These are phyloP conservation scores for Calonectria pseudoreteaudii DNA, from an alignment of 2,329 filamentous ascomycete genomes.

Conservation along the genomic window DNA sequence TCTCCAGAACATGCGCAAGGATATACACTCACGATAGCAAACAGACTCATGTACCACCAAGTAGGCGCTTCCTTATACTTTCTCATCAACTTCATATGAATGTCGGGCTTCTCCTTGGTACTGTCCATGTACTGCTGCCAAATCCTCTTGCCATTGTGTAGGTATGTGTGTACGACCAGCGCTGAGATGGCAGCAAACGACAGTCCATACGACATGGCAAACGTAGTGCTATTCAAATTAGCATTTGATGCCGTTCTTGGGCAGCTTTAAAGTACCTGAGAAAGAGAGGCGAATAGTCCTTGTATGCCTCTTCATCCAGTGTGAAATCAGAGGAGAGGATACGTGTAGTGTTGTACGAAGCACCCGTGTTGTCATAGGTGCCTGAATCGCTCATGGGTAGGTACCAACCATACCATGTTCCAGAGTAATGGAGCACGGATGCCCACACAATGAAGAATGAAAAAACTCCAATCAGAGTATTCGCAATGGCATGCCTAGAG, in stretches of 20 bases:
- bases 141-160: slow-evolving; percentile 76
- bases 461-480: slow-evolving; percentile 76
- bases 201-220: slow-evolving; percentile 76
- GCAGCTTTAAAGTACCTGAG: slow-evolving; percentile 58
- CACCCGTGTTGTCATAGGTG: slow-evolving; percentile 79
- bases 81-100: slow-evolving; percentile 73
- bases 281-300: slow-evolving; percentile 75
- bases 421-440: slow-evolving; percentile 72
- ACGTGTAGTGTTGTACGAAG: slow-evolving; percentile 71
- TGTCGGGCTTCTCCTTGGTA: slow-evolving; percentile 69
- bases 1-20: too few species aligned
- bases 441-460: slow-evolving; percentile 73
- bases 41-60: slow-evolving; percentile 73
- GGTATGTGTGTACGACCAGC: slow-evolving; percentile 74
- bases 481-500: slow-evolving; percentile 75
- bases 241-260: background rate
- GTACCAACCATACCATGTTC: slow-evolving; percentile 73
- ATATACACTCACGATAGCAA: slow-evolving; percentile 59
- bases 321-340: slow-evolving; percentile 73
- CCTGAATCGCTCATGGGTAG: slow-evolving; percentile 77
- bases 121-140: slow-evolving; percentile 72
- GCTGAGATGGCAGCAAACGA: slow-evolving; percentile 79
- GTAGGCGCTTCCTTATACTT: slow-evolving; percentile 72
- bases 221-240: slow-evolving; percentile 69
- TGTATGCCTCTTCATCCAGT: slow-evolving; percentile 72